Conservation (phyloP, 345 rosid species). For the Turritis glabra region DNA sequence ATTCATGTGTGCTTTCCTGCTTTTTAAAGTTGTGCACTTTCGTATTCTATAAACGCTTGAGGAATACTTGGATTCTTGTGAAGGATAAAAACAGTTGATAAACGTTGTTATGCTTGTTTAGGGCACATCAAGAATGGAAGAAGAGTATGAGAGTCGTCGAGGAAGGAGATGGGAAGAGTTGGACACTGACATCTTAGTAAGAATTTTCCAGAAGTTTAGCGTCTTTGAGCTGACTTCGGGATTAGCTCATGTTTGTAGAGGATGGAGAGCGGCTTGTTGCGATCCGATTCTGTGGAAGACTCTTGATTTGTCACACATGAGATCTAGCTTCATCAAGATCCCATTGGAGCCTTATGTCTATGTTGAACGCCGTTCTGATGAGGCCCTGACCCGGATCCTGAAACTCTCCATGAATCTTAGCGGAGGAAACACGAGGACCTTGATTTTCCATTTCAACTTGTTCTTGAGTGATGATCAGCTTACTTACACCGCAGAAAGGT, state of each 20-base stretch:
- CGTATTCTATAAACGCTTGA: background rate
- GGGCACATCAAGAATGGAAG: constrained; percentile 38
- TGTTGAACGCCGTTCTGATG: constrained; percentile 59
- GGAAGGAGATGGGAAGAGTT: constrained; percentile 80
- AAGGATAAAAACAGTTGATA: background rate
- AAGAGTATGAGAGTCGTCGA: constrained; percentile 43
- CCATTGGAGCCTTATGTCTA: constrained; percentile 78
- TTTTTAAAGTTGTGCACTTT: background rate
- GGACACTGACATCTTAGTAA: constrained; percentile 68
- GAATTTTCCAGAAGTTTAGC: constrained; percentile 59
- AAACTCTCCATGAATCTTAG: constrained; percentile 75
- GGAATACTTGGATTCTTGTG: background rate
- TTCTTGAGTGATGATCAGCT: constrained; percentile 73
- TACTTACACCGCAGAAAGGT: constrained; percentile 85
- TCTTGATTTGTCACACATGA: constrained; percentile 70
- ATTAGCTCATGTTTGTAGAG: constrained; percentile 74
- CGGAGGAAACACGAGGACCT: constrained; percentile 51
- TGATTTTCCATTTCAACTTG: constrained; percentile 69
- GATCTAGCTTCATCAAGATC: constrained; percentile 70
- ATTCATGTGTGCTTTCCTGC: background rate
- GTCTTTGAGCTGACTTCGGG: constrained; percentile 62
- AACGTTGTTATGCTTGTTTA: constrained; percentile 2
- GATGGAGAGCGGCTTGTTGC: constrained; percentile 77
- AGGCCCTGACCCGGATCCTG: constrained; percentile 53
- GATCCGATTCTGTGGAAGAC: constrained; percentile 91